phyloP scores from a whole-genome alignment of 169 alveolate genomes.

The Plasmodium blacklocki region DNA sequence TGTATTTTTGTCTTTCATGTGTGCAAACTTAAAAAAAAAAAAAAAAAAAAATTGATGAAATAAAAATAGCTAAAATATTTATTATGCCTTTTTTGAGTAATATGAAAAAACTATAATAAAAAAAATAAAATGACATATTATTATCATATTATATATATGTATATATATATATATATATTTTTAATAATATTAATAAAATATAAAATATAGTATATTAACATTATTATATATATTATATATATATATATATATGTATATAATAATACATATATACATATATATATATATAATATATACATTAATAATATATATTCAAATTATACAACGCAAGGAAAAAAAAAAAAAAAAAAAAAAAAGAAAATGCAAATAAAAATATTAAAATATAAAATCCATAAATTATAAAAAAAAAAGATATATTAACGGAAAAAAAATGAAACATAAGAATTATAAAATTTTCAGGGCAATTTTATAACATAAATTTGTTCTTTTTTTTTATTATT shows the following conservation, averaged over 20 bases:
- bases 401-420: constrained; percentile 2
- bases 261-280: too few species aligned
- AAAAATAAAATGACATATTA: not conserved
- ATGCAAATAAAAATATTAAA: constrained; percentile 5
- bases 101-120: constrained; percentile 1
- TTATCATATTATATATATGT: constrained; percentile 10
- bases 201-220: too few species aligned
- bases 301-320: not conserved
- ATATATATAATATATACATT: too few species aligned
- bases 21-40: constrained; percentile 49
- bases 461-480: constrained; percentile 11
- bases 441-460: constrained; percentile 29
- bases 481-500: constrained; percentile 1
- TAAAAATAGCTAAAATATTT: too few species aligned
- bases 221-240: too few species aligned
- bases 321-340: constrained; percentile 26
- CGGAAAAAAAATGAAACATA: constrained; percentile 20
- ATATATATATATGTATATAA: too few species aligned
- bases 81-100: not conserved
- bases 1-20: constrained; percentile 64
- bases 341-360: constrained; percentile 9
- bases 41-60: constrained; percentile 10
- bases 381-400: not conserved
- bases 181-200: too few species aligned
- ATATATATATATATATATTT: too few species aligned